Conservation (phyloP, 2,329 filamentous ascomycete species). For the Verticillium albo-atrum region DNA sequence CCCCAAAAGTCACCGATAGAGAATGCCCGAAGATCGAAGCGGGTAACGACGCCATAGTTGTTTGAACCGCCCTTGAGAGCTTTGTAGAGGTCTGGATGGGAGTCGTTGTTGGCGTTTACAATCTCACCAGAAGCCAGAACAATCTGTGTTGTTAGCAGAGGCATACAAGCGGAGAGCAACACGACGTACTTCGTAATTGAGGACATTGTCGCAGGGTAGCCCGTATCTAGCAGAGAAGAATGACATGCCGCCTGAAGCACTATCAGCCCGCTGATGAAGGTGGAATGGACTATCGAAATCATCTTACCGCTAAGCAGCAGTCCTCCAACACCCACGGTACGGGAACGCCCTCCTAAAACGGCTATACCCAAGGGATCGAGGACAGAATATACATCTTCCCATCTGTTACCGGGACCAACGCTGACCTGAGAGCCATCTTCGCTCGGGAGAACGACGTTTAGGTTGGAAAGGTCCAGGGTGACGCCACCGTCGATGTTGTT, state of each 20-base stretch:
- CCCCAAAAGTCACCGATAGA: slow-evolving; percentile 21
- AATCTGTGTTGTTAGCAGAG: neutral
- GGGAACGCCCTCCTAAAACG: slow-evolving; percentile 35
- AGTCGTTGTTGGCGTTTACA: slow-evolving; percentile 26
- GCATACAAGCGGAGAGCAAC: too few species aligned
- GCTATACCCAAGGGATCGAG: slow-evolving; percentile 34
- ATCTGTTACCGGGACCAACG: slow-evolving; percentile 39
- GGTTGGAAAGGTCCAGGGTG: slow-evolving; percentile 11
- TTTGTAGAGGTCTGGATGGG: slow-evolving; percentile 31
- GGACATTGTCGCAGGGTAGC: slow-evolving; percentile 39
- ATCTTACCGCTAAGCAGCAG: slow-evolving; percentile 24
- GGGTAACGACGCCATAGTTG: slow-evolving; percentile 16
- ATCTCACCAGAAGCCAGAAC: slow-evolving; percentile 33
- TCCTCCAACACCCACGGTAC: slow-evolving; percentile 37
- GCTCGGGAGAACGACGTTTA: slow-evolving; percentile 29
- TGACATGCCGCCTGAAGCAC: slow-evolving; percentile 10
- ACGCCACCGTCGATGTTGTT: slow-evolving; percentile 4
- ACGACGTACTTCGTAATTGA: slow-evolving; percentile 26
- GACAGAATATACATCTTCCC: slow-evolving; percentile 34
- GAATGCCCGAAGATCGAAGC: slow-evolving; percentile 20
- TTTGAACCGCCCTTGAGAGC: slow-evolving; percentile 12
- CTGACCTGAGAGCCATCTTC: slow-evolving; percentile 26
- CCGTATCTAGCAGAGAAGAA: slow-evolving; percentile 27
- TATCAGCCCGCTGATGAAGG: neutral
- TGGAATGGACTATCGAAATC: neutral